Percentiles rank a stretch among this genome's conserved stretches.
Conservation (phyloP, 805 yeast species). For the Candida ortonii region DNA sequence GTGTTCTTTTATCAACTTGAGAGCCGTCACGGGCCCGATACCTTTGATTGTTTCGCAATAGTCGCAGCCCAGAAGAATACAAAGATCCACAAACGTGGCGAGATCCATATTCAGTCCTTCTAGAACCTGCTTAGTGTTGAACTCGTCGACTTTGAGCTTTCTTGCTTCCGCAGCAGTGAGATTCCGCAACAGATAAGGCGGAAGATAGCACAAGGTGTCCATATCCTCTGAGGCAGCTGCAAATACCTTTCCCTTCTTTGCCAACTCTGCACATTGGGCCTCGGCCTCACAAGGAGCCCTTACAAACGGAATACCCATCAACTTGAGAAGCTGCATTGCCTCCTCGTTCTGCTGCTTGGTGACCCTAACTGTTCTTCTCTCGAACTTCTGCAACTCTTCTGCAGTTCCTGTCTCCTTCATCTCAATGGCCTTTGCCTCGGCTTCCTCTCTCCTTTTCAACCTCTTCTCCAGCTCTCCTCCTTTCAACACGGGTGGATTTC, state of each 20-base stretch:
- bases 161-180: slow-evolving; percentile 92
- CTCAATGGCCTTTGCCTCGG: slow-evolving; percentile 69
- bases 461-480: slow-evolving; percentile 92
- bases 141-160: slow-evolving; percentile 88
- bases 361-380: slow-evolving; percentile 86
- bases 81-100: slow-evolving; percentile 80
- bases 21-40: slow-evolving; percentile 93
- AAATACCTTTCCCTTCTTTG: slow-evolving; percentile 84
- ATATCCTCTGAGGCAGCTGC: slow-evolving; percentile 99
- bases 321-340: slow-evolving; percentile 70
- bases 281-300: slow-evolving; percentile 98
- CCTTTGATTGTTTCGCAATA: slow-evolving; percentile 95
- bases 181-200: slow-evolving; percentile 81
- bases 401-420: slow-evolving; percentile 77
- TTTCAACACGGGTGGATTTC: slow-evolving; percentile 93
- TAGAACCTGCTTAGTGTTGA: slow-evolving; percentile 62
- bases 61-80: slow-evolving; percentile 94
- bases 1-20: slow-evolving; percentile 82
- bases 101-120: slow-evolving; percentile 74
- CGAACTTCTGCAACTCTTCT: slow-evolving; percentile 72
- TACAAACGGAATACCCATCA: slow-evolving; percentile 95
- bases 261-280: slow-evolving; percentile 95
- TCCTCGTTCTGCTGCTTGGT: slow-evolving; percentile 91
- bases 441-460: slow-evolving; percentile 75
- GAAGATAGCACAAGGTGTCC: slow-evolving; percentile 93